Conservation (phyloP, 2,329 filamentous ascomycete species). For the Monosporascus sp. region DNA sequence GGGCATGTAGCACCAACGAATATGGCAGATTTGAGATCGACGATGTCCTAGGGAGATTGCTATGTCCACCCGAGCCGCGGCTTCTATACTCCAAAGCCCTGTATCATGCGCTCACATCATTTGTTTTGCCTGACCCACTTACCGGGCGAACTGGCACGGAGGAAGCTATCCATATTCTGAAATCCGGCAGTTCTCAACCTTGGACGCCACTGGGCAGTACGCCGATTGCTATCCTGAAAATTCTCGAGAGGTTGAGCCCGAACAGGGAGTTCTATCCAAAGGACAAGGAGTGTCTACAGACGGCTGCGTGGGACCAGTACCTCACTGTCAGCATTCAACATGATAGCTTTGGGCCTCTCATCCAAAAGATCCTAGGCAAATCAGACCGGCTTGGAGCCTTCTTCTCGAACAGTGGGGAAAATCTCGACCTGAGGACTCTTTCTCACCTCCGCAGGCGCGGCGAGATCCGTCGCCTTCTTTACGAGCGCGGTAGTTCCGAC, state of each 20-base stretch:
- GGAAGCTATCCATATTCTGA: slow-evolving; percentile 48
- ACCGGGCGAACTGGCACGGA: slow-evolving; percentile 56
- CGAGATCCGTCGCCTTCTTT: slow-evolving; percentile 10
- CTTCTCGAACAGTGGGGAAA: background rate
- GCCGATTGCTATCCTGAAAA: slow-evolving; percentile 6
- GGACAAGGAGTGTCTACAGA: slow-evolving; percentile 28
- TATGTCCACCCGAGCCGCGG: slow-evolving; percentile 50
- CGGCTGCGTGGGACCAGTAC: slow-evolving; percentile 26
- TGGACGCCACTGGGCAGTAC: slow-evolving; percentile 31
- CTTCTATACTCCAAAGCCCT: slow-evolving; percentile 51
- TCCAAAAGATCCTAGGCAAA: slow-evolving; percentile 22
- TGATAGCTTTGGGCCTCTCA: slow-evolving; percentile 28
- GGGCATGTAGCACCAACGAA: slow-evolving; percentile 24
- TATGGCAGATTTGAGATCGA: slow-evolving; percentile 53
- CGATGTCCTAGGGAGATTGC: slow-evolving; percentile 46
- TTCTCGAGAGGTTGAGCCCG: slow-evolving; percentile 24
- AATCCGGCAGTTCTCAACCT: slow-evolving; percentile 45
- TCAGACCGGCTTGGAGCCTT: slow-evolving; percentile 25
- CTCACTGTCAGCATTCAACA: slow-evolving; percentile 35
- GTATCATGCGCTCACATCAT: slow-evolving; percentile 57
- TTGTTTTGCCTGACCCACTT: slow-evolving; percentile 49
- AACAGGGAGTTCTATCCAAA: slow-evolving; percentile 32
- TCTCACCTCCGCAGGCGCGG: slow-evolving; percentile 15
- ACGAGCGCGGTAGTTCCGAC: slow-evolving; percentile 9
- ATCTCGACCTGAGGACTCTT: background rate